These are phyloP conservation scores for Sphaerosporella brunnea DNA, from an alignment of 495 filamentous ascomycete species.

Conservation along the genomic window DNA sequence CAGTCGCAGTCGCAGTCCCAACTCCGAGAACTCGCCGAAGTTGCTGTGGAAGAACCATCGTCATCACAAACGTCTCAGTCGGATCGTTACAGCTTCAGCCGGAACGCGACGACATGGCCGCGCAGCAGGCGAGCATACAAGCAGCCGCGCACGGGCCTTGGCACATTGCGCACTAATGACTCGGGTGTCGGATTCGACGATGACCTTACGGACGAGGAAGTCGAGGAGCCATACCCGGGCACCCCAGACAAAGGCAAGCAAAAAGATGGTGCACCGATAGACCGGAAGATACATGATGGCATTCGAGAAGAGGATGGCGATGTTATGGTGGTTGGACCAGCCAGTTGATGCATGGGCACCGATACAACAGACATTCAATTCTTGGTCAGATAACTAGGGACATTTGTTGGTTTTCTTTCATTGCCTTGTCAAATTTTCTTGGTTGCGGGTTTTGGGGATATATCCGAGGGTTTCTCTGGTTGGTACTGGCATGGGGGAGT, in stretches of 20 bases:
- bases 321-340: background rate
- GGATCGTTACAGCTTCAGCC: conserved; percentile 17
- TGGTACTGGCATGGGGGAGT: background rate
- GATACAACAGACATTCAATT: background rate
- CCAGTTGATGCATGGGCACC: background rate
- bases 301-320: background rate
- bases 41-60: background rate
- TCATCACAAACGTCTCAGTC: conserved; percentile 7
- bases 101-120: conserved; percentile 24
- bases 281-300: background rate
- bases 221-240: background rate
- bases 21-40: conserved; percentile 10
- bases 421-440: background rate
- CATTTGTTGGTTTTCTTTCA: background rate
- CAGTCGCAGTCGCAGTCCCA: conserved; percentile 17
- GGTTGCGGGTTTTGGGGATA: background rate
- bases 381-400: conserved; percentile 4
- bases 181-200: conserved; percentile 6
- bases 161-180: background rate
- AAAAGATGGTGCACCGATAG: background rate
- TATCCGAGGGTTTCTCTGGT: conserved; percentile 1
- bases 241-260: background rate
- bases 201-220: conserved; percentile 6
- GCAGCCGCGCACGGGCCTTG: conserved; percentile 20
- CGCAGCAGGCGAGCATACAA: conserved; percentile 21